Conservation (phyloP, 192 early-diverging fungal genomes). For the Coemansia sp. region DNA sequence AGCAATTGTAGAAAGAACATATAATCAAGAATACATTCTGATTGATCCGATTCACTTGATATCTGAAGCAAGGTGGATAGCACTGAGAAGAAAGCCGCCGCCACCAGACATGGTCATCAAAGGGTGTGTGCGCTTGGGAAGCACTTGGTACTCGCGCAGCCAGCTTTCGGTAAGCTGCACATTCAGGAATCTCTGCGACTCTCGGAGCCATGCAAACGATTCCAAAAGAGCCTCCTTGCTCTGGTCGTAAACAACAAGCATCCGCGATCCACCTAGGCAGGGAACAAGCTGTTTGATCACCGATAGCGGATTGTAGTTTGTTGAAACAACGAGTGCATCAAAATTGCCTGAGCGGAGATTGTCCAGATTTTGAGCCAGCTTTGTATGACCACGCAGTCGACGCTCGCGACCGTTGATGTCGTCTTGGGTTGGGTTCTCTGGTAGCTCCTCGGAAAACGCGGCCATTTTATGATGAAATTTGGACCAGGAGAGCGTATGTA, state of each 20-base stretch:
- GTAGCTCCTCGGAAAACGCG: constrained; percentile 60
- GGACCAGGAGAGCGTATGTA: constrained; percentile 72
- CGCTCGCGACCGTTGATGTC: constrained; percentile 59
- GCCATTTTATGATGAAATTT: constrained; percentile 61
- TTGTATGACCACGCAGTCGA: constrained; percentile 55
- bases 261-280: constrained; percentile 78
- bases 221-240: constrained; percentile 66
- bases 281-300: constrained; percentile 71
- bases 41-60: too few relatives aligned
- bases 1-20: too few relatives aligned
- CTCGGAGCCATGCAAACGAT: constrained; percentile 67
- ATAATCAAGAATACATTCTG: too few relatives aligned
- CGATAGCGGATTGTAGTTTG: constrained; percentile 71
- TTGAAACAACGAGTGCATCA: constrained; percentile 78
- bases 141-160: constrained; percentile 84
- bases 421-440: constrained; percentile 51
- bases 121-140: constrained; percentile 79
- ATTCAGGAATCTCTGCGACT: constrained; percentile 69
- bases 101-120: constrained; percentile 74
- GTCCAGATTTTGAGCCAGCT: constrained; percentile 56
- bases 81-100: constrained; percentile 70
- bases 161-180: constrained; percentile 88
- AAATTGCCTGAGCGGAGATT: constrained; percentile 62
- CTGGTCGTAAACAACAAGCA: constrained; percentile 81
- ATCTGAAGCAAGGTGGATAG: constrained; percentile 51